Base-by-base conservation (phyloP, 2,329 filamentous ascomycete species). In the Cladosporium halotolerans region DNA sequence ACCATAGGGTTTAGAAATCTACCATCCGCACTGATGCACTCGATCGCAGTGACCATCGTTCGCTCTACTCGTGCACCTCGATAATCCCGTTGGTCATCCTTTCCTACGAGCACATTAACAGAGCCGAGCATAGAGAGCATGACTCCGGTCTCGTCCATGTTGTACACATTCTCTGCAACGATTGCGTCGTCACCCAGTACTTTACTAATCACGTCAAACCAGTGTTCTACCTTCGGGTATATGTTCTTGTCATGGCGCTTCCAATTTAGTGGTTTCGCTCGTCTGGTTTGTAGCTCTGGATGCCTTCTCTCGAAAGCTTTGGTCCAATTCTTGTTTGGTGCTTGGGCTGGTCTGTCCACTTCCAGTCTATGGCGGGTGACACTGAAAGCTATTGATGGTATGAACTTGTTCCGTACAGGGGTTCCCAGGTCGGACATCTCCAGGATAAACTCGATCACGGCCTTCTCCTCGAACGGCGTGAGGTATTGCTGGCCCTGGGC, bases 81-180 rank as follows among this genome's bases (percentile, higher is more conserved):
- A 43, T 62, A 60, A 31, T 61, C 47, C 53, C 58, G 50, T 13
- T n/a, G 14, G 41, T 64, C 60, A 45, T 66, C 49, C 36, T 62
- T 63, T 58, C 58, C 52, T 53, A 68, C 58, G 14, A 70, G 61
- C 32, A 68, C 66, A 58, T 68, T 67, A 3, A 69, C 40, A 40
- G 63, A 65, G 36, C 52, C 56, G 5, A 60, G 60, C 51, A 62
- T 55, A 41, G 23, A 58, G 23, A 71, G 59, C 56, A 70, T 59
- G 11, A 70, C 59, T 46, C 66, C 63, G 14, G 66, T 70, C 60
- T 69, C 62, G 52, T 70, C 66, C 56, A 70, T 68, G 52, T 70
- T 70, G 55, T 71, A 71, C 6, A 68, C 56, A 56, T 68, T 70
- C 55, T 63, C 62, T 34, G 43, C 50, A 28, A 66, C 40, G 31